Base-by-base conservation (phyloP, 441 rosid species). In the Adansonia gregorii region DNA sequence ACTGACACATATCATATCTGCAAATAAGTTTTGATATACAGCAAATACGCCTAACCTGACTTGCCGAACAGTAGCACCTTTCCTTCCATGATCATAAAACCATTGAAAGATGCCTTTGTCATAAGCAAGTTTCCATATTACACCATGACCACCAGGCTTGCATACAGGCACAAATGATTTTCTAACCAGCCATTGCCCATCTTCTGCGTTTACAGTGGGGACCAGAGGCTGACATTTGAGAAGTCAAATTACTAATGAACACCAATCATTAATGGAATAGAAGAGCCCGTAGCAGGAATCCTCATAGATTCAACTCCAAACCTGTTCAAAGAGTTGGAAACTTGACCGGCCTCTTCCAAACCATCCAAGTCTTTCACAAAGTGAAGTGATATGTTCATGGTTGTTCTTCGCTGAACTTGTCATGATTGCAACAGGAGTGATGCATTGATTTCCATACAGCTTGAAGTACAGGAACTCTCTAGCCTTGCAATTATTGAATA, bases 61-160 rank as follows among this genome's bases (percentile, higher is more conserved):
- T 93, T 95, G 98, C 67, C 99, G 88, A 73, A 95, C 89, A 11
- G 98, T 91, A 72, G 98, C 97, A 39, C 98, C 98, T 84, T 86
- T 92, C 86, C 95, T 91, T 83, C 92, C 93, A 86, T 92, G 98
- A 80, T 83, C 81, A 64, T 76, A 84, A 83, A 95, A 92, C 98
- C 98, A 95, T 70, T 88, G 77, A 79, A 92, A 95, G 78, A 93
- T 78, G 24, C 99, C 99, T 82, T 89, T 91, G 87, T 93, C 97
- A 75, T 88, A 81, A 71, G 99, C 99, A 81, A 95, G 91, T 86
- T 95, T 95, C 99, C 99, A 95, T 80, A 95, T 90, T 35, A 87
- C 98, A 77, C 95, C 99, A 88, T 93, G 98, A 81, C 99, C 99
- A 82, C 97, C 97, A 39, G 97, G 99, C 84, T 93, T 93, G 84